phyloP scores from a whole-genome alignment of 371 early-diverging fungal genomes.

The Mortierella sp. region DNA sequence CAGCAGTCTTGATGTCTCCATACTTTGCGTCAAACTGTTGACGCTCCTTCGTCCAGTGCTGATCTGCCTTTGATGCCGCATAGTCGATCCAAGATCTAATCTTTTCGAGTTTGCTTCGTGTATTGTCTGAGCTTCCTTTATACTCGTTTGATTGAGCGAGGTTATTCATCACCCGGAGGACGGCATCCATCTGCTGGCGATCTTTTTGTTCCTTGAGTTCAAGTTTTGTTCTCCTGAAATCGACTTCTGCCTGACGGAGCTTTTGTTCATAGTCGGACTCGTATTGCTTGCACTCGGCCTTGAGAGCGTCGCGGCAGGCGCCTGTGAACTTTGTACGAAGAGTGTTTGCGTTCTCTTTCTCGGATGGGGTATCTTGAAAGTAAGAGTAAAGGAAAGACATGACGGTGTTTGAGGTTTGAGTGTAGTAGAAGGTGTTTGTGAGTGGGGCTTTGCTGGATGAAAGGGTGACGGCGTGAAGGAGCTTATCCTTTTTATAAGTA shows the following conservation, averaged over 20 bases:
- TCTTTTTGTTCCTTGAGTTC: conserved; percentile 2
- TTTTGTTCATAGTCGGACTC: background rate
- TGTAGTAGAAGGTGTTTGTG: too few species aligned
- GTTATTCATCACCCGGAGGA: background rate
- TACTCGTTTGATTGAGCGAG: background rate
- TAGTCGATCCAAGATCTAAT: conserved; percentile 2
- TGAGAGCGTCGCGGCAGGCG: background rate
- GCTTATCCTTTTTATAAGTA: too few species aligned
- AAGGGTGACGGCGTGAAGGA: too few species aligned
- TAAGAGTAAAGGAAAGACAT: background rate
- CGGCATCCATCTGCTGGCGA: conserved; percentile 7
- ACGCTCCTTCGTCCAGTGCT: conserved; percentile 1
- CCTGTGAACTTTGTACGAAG: background rate
- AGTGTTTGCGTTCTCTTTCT: background rate
- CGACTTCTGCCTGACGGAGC: background rate
- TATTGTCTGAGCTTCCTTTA: background rate
- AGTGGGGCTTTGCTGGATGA: too few species aligned
- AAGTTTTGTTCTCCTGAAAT: background rate
- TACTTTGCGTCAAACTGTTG: conserved; percentile 1
- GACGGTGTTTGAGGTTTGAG: background rate
- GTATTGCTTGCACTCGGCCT: conserved; percentile 3
- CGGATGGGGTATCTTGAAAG: background rate
- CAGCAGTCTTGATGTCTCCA: background rate
- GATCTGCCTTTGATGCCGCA: background rate
- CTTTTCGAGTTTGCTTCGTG: background rate